Base-by-base conservation (phyloP, 495 filamentous ascomycete genomes). In the Penicillium daleae region DNA sequence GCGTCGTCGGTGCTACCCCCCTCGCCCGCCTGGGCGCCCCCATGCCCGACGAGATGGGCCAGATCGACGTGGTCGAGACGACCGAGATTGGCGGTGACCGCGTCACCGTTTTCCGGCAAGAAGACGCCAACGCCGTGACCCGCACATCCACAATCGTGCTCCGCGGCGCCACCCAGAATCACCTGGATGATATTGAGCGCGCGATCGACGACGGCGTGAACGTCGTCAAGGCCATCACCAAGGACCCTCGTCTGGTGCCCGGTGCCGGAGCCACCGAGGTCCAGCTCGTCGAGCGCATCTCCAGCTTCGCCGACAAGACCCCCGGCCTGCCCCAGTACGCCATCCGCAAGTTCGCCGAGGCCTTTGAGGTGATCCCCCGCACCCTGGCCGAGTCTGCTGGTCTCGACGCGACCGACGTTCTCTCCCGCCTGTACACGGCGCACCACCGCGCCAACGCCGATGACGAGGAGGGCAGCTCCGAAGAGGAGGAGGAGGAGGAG, bases 11-110 rank as follows among this genome's bases (percentile, higher is more conserved):
- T 56, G 96, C 95, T 46, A 97, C 93, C 3, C 96, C 96, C 8
- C 86, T 99, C 57, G 96, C 96, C 35, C 89, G 96, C 67, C 85
- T 99, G 53, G 96, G 96, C 57, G 96, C 96, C 9, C 96, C 96
- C 29, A 99, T 99, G 96, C 96, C 96, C 26, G 96, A 99, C 69
- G 96, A 99, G 83, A 98, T 97, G 93, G 96, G 96, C 64, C 89
- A 76, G 64, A 83, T 98, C 61, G 96, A 99, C 77, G 77, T 99
- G 29, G 94, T 99, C 21, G 96, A 98, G 85, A 99, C 96, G 7
- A 85, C 94, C 48, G 96, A 99, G 78, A 98, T 99, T 74, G 96
- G 96, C 59, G 96, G 96, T 71, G 96, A 99, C 82, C 90, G 96
- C 37, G 96, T 99, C 42, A 99, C 96, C 9, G 94, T 98, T 22